These are phyloP conservation scores for Xylaria longipes DNA, from an alignment of 495 filamentous ascomycete species.

Conservation along the genomic window DNA sequence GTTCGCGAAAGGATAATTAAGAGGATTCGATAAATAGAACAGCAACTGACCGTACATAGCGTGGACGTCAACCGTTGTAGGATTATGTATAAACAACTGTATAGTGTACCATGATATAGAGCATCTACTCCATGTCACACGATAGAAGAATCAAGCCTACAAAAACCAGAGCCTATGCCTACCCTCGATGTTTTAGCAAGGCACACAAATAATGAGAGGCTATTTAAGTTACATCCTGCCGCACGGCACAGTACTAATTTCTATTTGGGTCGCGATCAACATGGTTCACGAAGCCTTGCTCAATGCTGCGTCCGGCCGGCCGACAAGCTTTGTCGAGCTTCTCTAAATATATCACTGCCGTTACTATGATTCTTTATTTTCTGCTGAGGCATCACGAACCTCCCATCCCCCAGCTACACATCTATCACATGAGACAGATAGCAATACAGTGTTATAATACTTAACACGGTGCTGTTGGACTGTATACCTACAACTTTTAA, in stretches of 20 bases:
- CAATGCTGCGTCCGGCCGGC: background rate
- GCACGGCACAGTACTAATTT: background rate
- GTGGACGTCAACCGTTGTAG: constrained; percentile 17
- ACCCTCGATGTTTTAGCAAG: background rate
- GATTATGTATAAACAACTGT: constrained; percentile 36
- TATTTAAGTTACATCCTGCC: background rate
- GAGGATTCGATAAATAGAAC: constrained; percentile 37
- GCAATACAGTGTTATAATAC: background rate
- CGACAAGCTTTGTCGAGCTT: background rate
- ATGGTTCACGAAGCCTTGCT: background rate
- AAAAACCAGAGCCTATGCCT: background rate
- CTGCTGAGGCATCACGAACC: background rate
- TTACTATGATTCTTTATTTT: background rate
- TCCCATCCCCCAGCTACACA: background rate
- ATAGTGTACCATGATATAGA: constrained; percentile 33
- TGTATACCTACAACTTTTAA: constrained; percentile 8
- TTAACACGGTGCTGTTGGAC: background rate
- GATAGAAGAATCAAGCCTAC: background rate
- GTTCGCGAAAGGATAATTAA: constrained; percentile 78
- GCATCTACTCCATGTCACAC: constrained; percentile 18
- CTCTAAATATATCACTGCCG: background rate
- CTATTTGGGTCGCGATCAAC: background rate
- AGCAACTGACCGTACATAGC: background rate
- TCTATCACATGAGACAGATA: background rate
- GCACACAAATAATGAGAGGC: background rate